Evolutionary conservation across 73 alveolate species (phyloP).

Genomic region (Paraurostyla sp.): DNA sequence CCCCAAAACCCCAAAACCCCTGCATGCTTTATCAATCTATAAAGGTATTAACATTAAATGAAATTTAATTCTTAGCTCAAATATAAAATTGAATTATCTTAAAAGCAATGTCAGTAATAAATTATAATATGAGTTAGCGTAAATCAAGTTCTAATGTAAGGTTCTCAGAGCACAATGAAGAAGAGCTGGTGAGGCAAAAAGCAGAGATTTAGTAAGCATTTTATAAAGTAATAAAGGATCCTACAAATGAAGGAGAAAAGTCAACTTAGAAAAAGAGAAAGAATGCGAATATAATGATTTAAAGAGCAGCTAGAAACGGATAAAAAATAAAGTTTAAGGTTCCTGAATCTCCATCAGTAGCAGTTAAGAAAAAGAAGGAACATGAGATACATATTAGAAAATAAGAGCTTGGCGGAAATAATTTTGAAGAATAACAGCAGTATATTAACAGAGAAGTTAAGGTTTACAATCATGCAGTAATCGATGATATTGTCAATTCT

Average conservation of each 20-base stretch:
- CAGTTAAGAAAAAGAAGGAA: not conserved
- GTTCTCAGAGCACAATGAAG: too few species aligned
- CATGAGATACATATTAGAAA: not conserved
- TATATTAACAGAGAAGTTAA: not conserved
- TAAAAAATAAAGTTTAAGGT: not conserved
- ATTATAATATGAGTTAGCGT: too few species aligned
- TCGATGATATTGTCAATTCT: not conserved
- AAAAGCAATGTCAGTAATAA: too few species aligned
- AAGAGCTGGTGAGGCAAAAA: too few species aligned
- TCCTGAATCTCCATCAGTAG: constrained; percentile 26
- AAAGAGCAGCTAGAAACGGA: not conserved
- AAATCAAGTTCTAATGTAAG: too few species aligned
- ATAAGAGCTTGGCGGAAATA: not conserved
- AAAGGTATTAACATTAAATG: too few species aligned
- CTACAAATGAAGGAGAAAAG: not conserved
- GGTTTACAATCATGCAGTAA: not conserved
- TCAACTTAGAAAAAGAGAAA: not conserved
- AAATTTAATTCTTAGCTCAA: too few species aligned
- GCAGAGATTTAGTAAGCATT: not conserved
- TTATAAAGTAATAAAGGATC: constrained; percentile 4
- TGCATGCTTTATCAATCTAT: too few species aligned
- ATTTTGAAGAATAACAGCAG: constrained; percentile 21
- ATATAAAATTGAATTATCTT: too few species aligned
- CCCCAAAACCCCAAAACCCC: too few species aligned
- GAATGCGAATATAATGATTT: not conserved